Evolutionary conservation across 495 filamentous ascomycete genomes (phyloP).

Genomic region (Talaromyces nanjingensis): DNA sequence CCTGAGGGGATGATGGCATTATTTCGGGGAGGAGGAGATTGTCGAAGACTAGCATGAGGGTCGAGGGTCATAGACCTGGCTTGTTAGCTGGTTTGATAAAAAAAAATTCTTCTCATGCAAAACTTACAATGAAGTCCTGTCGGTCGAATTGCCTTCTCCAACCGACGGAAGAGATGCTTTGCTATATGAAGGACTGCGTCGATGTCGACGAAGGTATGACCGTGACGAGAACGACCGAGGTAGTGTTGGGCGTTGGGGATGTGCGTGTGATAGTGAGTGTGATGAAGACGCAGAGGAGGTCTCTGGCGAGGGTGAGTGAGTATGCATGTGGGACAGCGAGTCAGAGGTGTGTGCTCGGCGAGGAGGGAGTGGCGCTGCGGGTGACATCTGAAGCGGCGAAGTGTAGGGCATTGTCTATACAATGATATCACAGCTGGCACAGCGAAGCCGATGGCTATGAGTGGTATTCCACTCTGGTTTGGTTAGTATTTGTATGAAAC

Average conservation of each 20-base stretch:
- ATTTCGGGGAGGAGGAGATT: conserved; percentile 71
- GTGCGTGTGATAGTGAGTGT: conserved; percentile 22
- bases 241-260: conserved; percentile 42
- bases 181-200: conserved; percentile 53
- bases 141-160: conserved; percentile 12
- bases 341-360: not conserved
- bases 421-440: not conserved
- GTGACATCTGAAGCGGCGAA: conserved; percentile 3
- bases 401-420: conserved; percentile 5
- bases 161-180: conserved; percentile 27
- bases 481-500: not conserved
- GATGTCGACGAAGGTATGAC: conserved; percentile 62
- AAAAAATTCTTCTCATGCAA: not conserved
- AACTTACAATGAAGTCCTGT: conserved; percentile 24
- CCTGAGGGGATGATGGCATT: conserved; percentile 67
- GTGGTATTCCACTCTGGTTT: not conserved
- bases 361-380: not conserved
- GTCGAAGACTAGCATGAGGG: conserved; percentile 54
- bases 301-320: not conserved
- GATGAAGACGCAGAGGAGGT: not conserved
- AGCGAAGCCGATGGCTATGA: not conserved
- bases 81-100: conserved; percentile 9
- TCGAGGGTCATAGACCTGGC: conserved; percentile 42
- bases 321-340: not conserved
- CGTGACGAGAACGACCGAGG: conserved; percentile 67